Evolutionary conservation across 2,329 filamentous ascomycete species (phyloP).

Genomic region (Fusarium xylarioides): DNA sequence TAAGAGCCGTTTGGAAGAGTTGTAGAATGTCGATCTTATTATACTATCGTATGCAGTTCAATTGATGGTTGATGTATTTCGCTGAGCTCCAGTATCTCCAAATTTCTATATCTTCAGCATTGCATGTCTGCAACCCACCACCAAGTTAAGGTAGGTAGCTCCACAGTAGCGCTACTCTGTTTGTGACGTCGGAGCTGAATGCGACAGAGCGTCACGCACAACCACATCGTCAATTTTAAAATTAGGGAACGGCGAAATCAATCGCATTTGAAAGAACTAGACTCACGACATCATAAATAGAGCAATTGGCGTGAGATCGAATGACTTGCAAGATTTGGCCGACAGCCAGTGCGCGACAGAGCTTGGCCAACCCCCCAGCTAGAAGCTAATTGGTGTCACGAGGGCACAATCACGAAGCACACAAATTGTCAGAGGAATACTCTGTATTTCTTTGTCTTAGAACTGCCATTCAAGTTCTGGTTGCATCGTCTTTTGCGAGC

Average conservation of each 20-base stretch:
- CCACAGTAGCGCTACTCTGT: neutral
- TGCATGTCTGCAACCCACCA: neutral
- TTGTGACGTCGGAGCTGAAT: slow-evolving; percentile 24
- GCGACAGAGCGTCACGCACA: slow-evolving; percentile 12
- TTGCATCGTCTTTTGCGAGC: slow-evolving; percentile 41
- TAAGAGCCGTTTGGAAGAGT: neutral
- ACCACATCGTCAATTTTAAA: neutral
- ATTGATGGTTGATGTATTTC: neutral
- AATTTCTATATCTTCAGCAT: neutral
- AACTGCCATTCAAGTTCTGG: slow-evolving; percentile 36
- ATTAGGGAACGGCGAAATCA: neutral
- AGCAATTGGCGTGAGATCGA: neutral
- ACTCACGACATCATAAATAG: neutral
- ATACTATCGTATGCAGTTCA: neutral
- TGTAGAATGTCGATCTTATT: neutral
- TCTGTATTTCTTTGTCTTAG: slow-evolving; percentile 43
- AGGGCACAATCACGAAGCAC: slow-evolving; percentile 11
- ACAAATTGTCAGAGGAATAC: slow-evolving; percentile 27
- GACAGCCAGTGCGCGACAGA: neutral
- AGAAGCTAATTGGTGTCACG: slow-evolving; percentile 6
- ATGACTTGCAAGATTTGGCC: neutral
- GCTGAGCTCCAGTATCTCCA: neutral
- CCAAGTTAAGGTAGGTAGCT: neutral
- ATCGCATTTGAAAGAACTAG: neutral
- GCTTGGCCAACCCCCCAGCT: neutral